Conservation (phyloP, 2,329 filamentous ascomycete species). For the Calonectria naviculata region DNA sequence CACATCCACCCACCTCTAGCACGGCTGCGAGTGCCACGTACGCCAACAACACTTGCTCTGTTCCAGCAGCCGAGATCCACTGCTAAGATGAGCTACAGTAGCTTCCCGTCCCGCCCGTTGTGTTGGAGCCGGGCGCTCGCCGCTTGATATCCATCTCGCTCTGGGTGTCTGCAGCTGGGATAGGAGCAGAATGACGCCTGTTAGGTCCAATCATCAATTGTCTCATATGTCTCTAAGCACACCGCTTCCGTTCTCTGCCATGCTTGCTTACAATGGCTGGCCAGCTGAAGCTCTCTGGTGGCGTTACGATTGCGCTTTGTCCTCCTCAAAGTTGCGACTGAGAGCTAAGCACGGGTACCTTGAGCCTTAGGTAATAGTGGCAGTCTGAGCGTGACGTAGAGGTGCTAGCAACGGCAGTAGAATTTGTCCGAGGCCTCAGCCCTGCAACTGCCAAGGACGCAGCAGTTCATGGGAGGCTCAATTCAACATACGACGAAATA, state of each 20-base stretch:
- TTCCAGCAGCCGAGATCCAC: conserved; percentile 14
- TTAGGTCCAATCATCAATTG: not conserved
- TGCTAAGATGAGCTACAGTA: conserved; percentile 18
- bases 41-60: conserved; percentile 12
- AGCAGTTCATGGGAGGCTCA: not conserved
- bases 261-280: not conserved
- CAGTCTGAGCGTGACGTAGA: not conserved
- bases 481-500: not conserved
- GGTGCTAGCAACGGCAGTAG: not conserved
- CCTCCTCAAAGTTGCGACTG: not conserved
- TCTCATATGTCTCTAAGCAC: not conserved
- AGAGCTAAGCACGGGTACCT: not conserved
- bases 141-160: not conserved
- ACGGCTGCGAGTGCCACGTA: conserved; percentile 22
- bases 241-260: not conserved
- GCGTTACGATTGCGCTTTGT: conserved; percentile 2
- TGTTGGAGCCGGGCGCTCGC: not conserved
- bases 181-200: not conserved
- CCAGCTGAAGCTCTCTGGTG: not conserved
- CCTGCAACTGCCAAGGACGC: not conserved
- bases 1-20: conserved; percentile 5
- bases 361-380: not conserved
- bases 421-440: not conserved
- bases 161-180: not conserved
- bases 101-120: conserved; percentile 12